A percentile compares a stretch with the other conserved stretches of the same genome.
phyloP scores from a whole-genome alignment of 345 rosid species.

The Streptanthus diversifolius region DNA sequence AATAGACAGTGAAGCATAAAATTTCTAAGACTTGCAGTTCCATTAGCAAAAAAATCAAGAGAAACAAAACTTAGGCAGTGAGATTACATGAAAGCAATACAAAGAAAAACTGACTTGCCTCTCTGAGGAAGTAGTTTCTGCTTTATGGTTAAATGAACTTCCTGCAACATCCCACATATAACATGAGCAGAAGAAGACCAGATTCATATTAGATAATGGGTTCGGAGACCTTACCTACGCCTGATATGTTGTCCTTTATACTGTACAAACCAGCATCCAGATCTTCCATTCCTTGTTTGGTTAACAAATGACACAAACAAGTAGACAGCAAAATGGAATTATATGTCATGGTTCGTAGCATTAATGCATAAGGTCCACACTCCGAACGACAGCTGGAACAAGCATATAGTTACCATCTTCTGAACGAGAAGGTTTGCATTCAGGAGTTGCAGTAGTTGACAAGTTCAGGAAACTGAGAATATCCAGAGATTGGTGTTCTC shows the following conservation, averaged over 20 bases:
- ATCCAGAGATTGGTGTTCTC: constrained; percentile 65
- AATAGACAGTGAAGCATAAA: constrained; percentile 23
- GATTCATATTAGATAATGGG: constrained; percentile 12
- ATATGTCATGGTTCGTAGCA: not conserved
- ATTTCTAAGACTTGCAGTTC: constrained; percentile 1
- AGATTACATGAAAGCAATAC: not conserved
- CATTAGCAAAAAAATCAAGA: not conserved
- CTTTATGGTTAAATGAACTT: constrained; percentile 34
- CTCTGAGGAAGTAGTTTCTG: constrained; percentile 38
- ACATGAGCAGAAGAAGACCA: constrained; percentile 19
- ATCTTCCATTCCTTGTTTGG: constrained; percentile 10
- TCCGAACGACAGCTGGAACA: too few relatives aligned
- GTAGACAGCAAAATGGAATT: not conserved
- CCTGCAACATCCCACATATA: constrained; percentile 42
- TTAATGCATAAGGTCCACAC: not conserved
- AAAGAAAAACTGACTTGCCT: constrained; percentile 41
- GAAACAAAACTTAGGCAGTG: constrained; percentile 7
- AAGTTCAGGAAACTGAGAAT: constrained; percentile 58
- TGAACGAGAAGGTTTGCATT: constrained; percentile 32
- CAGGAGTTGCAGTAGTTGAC: constrained; percentile 39
- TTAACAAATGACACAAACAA: constrained; percentile 22
- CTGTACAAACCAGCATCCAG: constrained; percentile 17
- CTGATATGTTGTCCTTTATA: constrained; percentile 18
- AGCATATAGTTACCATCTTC: constrained; percentile 37
- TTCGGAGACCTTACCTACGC: constrained; percentile 40